Conservation (phyloP, 2,329 filamentous ascomycete genomes). For the Aspergillus quadrilineatus region DNA sequence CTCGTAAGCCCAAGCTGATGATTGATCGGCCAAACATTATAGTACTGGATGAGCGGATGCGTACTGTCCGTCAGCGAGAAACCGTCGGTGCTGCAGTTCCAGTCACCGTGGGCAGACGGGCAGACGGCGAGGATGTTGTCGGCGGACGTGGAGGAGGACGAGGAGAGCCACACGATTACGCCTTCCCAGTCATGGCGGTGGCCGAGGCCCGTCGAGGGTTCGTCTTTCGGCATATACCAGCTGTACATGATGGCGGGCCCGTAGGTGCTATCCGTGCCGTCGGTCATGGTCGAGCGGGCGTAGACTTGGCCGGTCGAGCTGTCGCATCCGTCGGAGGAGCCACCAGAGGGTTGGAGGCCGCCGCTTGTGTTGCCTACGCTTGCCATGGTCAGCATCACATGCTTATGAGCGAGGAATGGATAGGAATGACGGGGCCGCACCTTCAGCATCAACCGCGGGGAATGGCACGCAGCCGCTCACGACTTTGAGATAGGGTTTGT, state of each 20-base stretch:
- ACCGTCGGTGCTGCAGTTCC: slow-evolving; percentile 43
- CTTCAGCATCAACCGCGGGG: slow-evolving; percentile 56
- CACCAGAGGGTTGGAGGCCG: slow-evolving; percentile 45
- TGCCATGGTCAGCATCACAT: background rate
- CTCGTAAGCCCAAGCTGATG: slow-evolving; percentile 47
- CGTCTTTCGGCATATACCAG: slow-evolving; percentile 55
- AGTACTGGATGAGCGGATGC: slow-evolving; percentile 50
- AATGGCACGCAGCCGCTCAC: slow-evolving; percentile 63
- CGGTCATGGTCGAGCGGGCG: slow-evolving; percentile 34
- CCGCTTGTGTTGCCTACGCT: slow-evolving; percentile 32
- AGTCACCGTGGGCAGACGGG: slow-evolving; percentile 53
- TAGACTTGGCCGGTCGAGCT: slow-evolving; percentile 54
- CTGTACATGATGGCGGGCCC: slow-evolving; percentile 53
- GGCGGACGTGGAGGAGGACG: slow-evolving; percentile 35
- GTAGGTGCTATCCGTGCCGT: background rate
- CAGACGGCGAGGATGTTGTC: slow-evolving; percentile 50
- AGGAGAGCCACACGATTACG: slow-evolving; percentile 53
- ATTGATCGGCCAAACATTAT: slow-evolving; percentile 50
- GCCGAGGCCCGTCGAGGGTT: slow-evolving; percentile 45
- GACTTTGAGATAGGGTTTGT: slow-evolving; percentile 57
- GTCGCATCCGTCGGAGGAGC: slow-evolving; percentile 41
- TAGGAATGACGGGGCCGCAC: background rate
- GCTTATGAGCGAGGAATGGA: too few relatives aligned
- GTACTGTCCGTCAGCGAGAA: slow-evolving; percentile 44
- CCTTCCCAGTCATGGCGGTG: slow-evolving; percentile 60